Conservation (phyloP, 2,329 filamentous ascomycete genomes). For the Clathrospora elynae region DNA sequence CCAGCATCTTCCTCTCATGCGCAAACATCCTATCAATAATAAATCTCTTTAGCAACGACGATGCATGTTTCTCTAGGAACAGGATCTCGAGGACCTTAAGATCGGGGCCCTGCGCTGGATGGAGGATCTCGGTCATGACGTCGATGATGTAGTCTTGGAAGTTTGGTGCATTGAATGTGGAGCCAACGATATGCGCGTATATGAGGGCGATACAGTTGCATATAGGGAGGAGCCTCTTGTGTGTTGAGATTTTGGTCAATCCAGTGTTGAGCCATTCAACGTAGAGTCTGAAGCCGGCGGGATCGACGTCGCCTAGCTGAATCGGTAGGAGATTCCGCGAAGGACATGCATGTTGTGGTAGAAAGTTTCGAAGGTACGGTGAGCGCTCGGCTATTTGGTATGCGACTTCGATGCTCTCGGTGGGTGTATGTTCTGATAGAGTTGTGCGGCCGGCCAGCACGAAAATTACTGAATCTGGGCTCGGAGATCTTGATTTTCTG, state of each 20-base stretch:
- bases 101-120: conserved; percentile 12
- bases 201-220: conserved; percentile 19
- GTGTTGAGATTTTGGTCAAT: background rate
- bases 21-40: conserved; percentile 19
- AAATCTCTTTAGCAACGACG: conserved; percentile 4
- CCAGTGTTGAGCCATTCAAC: conserved; percentile 14
- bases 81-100: conserved; percentile 9
- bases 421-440: conserved; percentile 11
- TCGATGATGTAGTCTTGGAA: conserved; percentile 25
- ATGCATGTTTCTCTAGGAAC: conserved; percentile 12
- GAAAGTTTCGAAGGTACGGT: conserved; percentile 8
- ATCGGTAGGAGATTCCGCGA: background rate
- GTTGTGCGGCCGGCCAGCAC: conserved; percentile 14
- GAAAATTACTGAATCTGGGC: conserved; percentile 11
- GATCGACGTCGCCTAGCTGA: conserved; percentile 12
- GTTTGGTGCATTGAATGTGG: conserved; percentile 11
- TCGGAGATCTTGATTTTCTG: no score
- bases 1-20: conserved; percentile 14
- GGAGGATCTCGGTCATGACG: conserved; percentile 1
- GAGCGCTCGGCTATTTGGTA: conserved; percentile 10
- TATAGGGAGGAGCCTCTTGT: background rate
- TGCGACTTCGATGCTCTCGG: conserved; percentile 7
- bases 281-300: conserved; percentile 21
- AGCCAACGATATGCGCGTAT: conserved; percentile 25
- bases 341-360: background rate